Percentiles rank a stretch among this genome's conserved stretches.
phyloP scores from a whole-genome alignment of 176 grass and related monocot genomes.

The Themeda triandra region DNA sequence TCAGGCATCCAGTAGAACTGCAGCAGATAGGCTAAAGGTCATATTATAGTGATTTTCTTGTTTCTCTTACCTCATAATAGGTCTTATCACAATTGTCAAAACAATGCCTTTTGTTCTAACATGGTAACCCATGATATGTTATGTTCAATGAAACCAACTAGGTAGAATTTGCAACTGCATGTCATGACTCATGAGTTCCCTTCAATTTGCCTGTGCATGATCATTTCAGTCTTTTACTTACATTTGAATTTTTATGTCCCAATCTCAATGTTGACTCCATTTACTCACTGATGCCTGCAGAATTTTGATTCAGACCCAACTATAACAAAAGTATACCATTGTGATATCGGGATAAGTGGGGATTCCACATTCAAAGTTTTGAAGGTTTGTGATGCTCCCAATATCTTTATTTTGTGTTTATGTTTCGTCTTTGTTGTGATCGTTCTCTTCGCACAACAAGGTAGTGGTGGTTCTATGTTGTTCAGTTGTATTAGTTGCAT shows the following conservation, averaged over 20 bases:
- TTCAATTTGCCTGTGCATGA: neutral
- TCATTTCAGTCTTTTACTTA: neutral
- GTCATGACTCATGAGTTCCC: neutral
- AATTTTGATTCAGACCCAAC: conserved; percentile 43
- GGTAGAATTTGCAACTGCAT: neutral
- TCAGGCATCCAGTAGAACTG: conserved; percentile 7
- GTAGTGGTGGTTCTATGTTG: neutral
- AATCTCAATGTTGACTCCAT: neutral
- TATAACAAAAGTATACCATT: conserved; percentile 54
- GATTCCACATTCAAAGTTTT: conserved; percentile 16
- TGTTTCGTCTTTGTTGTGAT: no score
- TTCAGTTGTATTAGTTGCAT: neutral
- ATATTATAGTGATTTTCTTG: neutral
- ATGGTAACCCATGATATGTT: neutral
- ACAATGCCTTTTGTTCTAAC: neutral
- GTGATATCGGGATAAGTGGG: conserved; percentile 51
- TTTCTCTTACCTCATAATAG: neutral
- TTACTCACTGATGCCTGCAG: neutral
- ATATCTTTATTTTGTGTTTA: no score
- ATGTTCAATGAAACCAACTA: neutral
- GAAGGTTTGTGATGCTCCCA: conserved; percentile 41
- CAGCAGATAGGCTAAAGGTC: conserved; percentile 53
- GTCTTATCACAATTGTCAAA: neutral
- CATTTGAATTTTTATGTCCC: neutral
- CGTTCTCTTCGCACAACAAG: neutral